phyloP scores from a whole-genome alignment of 371 early-diverging fungal species.

The Nematocida sp. region DNA sequence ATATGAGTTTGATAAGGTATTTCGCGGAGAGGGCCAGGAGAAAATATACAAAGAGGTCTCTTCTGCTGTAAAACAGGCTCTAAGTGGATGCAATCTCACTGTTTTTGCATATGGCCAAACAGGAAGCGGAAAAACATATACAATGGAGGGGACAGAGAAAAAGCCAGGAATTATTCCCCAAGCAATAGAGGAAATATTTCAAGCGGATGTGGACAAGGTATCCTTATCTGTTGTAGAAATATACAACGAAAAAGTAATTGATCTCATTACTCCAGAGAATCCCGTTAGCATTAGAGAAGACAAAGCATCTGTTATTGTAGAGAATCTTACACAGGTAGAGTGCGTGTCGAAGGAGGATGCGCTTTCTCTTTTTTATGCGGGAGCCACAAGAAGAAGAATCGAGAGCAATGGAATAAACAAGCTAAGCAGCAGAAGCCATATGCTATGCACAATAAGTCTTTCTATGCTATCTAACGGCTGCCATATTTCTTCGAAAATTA shows the following conservation, averaged over 20 bases:
- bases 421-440: constrained; percentile 48
- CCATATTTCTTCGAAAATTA: constrained; percentile 68
- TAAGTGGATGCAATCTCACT: constrained; percentile 64
- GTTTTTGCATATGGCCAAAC: constrained; percentile 73
- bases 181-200: constrained; percentile 28
- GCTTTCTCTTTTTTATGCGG: constrained; percentile 32
- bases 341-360: constrained; percentile 68
- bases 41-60: constrained; percentile 1
- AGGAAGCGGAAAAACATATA: constrained; percentile 91
- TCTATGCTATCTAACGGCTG: constrained; percentile 68
- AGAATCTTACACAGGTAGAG: constrained; percentile 67
- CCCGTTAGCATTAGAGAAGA: constrained; percentile 69
- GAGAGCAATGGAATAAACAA: constrained; percentile 31
- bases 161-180: constrained; percentile 67
- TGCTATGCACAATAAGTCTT: constrained; percentile 70
- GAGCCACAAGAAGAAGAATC: neutral
- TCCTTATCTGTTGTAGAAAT: constrained; percentile 70
- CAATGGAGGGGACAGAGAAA: constrained; percentile 73
- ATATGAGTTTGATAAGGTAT: constrained; percentile 52
- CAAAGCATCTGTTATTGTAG: constrained; percentile 68
- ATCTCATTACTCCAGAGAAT: constrained; percentile 66
- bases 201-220: constrained; percentile 43
- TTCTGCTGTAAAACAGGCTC: constrained; percentile 30
- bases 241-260: constrained; percentile 72
- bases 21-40: constrained; percentile 20